phyloP scores from a whole-genome alignment of 257 asterid genomes.

The Przewalskia tangutica region DNA sequence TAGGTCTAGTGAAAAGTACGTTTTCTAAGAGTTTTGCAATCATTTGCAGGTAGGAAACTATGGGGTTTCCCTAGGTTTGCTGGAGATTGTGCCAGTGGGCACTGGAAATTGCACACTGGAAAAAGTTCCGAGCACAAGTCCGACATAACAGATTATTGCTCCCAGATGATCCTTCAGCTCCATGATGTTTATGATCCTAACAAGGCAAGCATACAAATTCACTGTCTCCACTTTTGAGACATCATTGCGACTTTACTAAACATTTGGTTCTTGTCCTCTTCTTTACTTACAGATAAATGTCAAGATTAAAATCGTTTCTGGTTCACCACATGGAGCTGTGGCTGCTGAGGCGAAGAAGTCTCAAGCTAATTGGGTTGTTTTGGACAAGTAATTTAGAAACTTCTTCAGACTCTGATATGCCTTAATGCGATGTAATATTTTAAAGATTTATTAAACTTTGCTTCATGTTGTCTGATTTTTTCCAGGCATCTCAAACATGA shows the following conservation, averaged over 20 bases:
- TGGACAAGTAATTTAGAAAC: conserved; percentile 58
- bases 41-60: conserved; percentile 50
- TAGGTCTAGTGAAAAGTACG: background rate
- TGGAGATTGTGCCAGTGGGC: conserved; percentile 95
- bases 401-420: background rate
- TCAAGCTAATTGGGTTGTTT: conserved; percentile 93
- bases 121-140: conserved; percentile 59
- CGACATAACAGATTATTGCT: conserved; percentile 78
- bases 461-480: background rate
- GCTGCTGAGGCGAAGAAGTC: conserved; percentile 85
- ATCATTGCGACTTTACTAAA: background rate
- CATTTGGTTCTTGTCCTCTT: conserved; percentile 2
- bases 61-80: conserved; percentile 98
- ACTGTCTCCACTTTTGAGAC: background rate
- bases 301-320: conserved; percentile 76
- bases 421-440: background rate
- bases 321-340: conserved; percentile 67
- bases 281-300: conserved; percentile 58
- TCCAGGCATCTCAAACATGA: conserved; percentile 83
- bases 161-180: conserved; percentile 98
- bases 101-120: conserved; percentile 52
- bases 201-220: conserved; percentile 35
- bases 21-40: background rate
- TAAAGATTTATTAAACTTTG: background rate
- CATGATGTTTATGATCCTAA: conserved; percentile 93